Evolutionary conservation across 2,329 filamentous ascomycete genomes (phyloP).

Genomic region (Talaromyces verruculosus): DNA sequence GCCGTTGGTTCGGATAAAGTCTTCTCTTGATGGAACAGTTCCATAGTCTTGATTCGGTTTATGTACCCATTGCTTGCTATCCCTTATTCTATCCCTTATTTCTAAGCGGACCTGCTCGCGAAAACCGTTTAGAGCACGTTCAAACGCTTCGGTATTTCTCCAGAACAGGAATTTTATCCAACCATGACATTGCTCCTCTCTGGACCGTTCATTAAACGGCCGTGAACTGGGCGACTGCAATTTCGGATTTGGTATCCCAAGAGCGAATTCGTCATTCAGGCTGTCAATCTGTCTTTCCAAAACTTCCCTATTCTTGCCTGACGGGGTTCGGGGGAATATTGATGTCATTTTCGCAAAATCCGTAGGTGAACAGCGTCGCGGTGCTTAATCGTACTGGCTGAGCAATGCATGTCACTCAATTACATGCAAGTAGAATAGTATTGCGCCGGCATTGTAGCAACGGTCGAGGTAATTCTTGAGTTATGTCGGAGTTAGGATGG

Average conservation of each 20-base stretch:
- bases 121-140: conserved; percentile 15
- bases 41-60: conserved; percentile 32
- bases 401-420: background rate
- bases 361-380: background rate
- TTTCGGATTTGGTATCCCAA: conserved; percentile 20
- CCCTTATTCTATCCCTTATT: conserved; percentile 1
- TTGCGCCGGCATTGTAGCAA: background rate
- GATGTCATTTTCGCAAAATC: background rate
- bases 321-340: conserved; percentile 12
- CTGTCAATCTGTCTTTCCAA: conserved; percentile 18
- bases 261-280: conserved; percentile 18
- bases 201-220: conserved; percentile 12
- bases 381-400: background rate
- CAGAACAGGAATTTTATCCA: conserved; percentile 19
- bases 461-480: background rate
- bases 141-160: conserved; percentile 9
- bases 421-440: background rate
- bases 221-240: conserved; percentile 16
- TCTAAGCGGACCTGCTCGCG: conserved; percentile 10
- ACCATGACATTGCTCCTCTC: conserved; percentile 16
- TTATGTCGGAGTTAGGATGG: background rate
- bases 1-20: conserved; percentile 25
- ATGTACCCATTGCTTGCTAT: conserved; percentile 24
- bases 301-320: conserved; percentile 9
- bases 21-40: conserved; percentile 27